phyloP scores from a whole-genome alignment of 805 yeast species.

The Saturnispora silvae region DNA sequence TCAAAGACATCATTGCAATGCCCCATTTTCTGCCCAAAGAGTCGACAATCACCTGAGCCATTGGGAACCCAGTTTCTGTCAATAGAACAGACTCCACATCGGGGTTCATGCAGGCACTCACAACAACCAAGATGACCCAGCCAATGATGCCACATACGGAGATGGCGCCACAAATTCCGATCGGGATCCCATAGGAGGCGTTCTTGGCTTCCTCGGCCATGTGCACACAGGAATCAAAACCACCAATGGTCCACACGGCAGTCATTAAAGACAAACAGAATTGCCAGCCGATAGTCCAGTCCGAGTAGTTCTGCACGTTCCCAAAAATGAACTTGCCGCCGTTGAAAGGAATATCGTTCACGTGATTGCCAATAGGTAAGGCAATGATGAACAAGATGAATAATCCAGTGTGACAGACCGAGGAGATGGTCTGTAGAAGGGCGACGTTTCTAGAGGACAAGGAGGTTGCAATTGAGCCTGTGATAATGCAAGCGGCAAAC shows the following conservation, averaged over 20 bases:
- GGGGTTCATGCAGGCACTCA: slow-evolving; percentile 41
- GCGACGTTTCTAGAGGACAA: slow-evolving; percentile 48
- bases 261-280: slow-evolving; percentile 40
- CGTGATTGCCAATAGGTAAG: slow-evolving; percentile 45
- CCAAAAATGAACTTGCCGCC: slow-evolving; percentile 45
- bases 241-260: slow-evolving; percentile 63
- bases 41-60: slow-evolving; percentile 53
- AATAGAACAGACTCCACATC: slow-evolving; percentile 32
- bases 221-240: slow-evolving; percentile 61
- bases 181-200: slow-evolving; percentile 50
- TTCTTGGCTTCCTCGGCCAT: slow-evolving; percentile 60
- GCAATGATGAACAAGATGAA: slow-evolving; percentile 48
- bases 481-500: slow-evolving; percentile 45
- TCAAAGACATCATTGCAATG: slow-evolving; percentile 46
- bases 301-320: slow-evolving; percentile 34
- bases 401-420: slow-evolving; percentile 38
- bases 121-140: slow-evolving; percentile 40
- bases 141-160: slow-evolving; percentile 49
- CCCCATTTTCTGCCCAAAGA: slow-evolving; percentile 57
- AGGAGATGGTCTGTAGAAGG: slow-evolving; percentile 47
- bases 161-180: slow-evolving; percentile 51
- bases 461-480: slow-evolving; percentile 41
- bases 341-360: slow-evolving; percentile 29
- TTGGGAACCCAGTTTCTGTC: slow-evolving; percentile 43
- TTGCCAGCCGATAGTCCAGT: slow-evolving; percentile 51